These are phyloP conservation scores for Xylaria sp. DNA, from an alignment of 495 filamentous ascomycete species.

Conservation along the genomic window DNA sequence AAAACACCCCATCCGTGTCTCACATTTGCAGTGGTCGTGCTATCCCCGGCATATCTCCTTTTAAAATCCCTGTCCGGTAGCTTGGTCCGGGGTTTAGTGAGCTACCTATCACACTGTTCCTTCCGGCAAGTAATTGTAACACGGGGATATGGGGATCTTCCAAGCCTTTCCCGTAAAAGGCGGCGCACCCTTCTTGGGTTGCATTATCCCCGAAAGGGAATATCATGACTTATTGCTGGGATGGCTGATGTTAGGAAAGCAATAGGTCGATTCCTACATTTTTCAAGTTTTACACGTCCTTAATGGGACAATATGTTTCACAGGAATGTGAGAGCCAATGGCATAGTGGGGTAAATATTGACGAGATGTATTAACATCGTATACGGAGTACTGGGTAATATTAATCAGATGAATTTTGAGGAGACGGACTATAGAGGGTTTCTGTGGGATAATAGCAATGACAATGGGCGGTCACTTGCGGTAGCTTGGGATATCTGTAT, in stretches of 20 bases:
- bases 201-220: background rate
- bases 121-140: background rate
- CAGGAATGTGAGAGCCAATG: background rate
- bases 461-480: background rate
- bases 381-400: background rate
- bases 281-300: background rate
- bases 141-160: background rate
- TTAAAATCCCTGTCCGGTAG: too few relatives aligned
- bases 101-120: too few relatives aligned
- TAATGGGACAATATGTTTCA: background rate
- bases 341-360: background rate
- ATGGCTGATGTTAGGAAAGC: background rate
- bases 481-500: background rate
- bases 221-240: background rate
- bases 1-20: too few relatives aligned
- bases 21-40: too few relatives aligned
- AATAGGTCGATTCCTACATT: background rate
- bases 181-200: background rate
- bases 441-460: background rate
- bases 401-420: background rate
- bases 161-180: background rate
- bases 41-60: too few relatives aligned
- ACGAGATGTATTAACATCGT: too few relatives aligned
- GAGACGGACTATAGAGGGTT: background rate
- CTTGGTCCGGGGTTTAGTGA: too few relatives aligned